phyloP scores from a whole-genome alignment of 768 basidiomycete species.

The Panus rudis region DNA sequence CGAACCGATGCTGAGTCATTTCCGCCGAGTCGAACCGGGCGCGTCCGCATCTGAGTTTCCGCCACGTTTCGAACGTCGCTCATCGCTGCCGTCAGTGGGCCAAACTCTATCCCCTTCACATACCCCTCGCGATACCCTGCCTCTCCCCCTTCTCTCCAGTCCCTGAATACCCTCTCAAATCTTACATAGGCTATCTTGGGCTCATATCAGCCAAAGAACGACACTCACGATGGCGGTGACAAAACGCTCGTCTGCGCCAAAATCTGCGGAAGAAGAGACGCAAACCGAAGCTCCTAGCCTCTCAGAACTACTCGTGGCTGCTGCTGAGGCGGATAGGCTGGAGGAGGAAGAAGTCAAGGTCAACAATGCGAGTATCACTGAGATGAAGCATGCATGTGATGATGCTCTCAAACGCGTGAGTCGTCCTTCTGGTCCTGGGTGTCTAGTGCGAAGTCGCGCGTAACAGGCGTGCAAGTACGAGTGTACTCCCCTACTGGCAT shows the following conservation, averaged over 20 bases:
- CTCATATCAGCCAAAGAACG: constrained; percentile 1
- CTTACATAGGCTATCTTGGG: background rate
- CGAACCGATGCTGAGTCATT: too few species aligned
- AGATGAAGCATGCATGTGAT: constrained; percentile 58
- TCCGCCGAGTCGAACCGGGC: too few species aligned
- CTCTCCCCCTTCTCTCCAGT: too few species aligned
- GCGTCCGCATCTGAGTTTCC: too few species aligned
- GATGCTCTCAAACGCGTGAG: constrained; percentile 85
- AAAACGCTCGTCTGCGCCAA: too few species aligned
- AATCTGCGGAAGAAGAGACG: constrained; percentile 13
- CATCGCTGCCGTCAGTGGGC: too few species aligned
- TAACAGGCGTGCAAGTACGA: background rate
- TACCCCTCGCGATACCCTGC: too few species aligned
- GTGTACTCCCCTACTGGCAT: background rate
- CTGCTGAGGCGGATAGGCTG: too few species aligned
- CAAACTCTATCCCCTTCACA: too few species aligned
- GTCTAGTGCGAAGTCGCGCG: background rate
- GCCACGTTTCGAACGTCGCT: constrained; percentile 5
- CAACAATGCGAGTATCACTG: constrained; percentile 43
- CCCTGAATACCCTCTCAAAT: background rate
- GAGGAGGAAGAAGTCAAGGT: constrained; percentile 39
- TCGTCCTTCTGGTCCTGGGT: constrained; percentile 7
- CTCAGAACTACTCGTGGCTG: constrained; percentile 13
- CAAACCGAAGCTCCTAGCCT: constrained; percentile 14
- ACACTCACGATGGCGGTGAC: constrained; percentile 7